Evolutionary conservation across 1,284 basidiomycete genomes (phyloP).

Genomic region (Pseudozyma hubeiensis): DNA sequence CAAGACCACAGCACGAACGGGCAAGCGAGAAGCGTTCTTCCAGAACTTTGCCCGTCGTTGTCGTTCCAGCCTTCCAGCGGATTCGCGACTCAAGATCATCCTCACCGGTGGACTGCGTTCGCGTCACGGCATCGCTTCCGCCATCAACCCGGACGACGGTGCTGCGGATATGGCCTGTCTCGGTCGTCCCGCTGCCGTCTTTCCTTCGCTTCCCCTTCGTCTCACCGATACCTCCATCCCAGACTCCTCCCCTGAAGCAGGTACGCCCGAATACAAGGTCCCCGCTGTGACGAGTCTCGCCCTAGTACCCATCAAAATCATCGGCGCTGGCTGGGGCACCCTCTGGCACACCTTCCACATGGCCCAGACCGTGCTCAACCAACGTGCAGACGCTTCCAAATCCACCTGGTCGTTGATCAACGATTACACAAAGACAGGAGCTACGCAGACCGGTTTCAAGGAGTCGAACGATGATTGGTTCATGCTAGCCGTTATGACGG

Average conservation of each 20-base stretch:
- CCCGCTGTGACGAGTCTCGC: slow-evolving; percentile 52
- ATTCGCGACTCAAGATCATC: slow-evolving; percentile 73
- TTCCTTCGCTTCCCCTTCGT: slow-evolving; percentile 75
- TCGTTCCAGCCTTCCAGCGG: slow-evolving; percentile 48
- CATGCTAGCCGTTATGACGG: slow-evolving; percentile 28
- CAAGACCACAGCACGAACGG: slow-evolving; percentile 39
- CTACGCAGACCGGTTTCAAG: slow-evolving; percentile 37
- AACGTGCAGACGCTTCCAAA: slow-evolving; percentile 10
- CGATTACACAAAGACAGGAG: slow-evolving; percentile 30
- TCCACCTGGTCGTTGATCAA: slow-evolving; percentile 23
- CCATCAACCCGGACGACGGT: slow-evolving; percentile 59
- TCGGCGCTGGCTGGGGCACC: slow-evolving; percentile 65
- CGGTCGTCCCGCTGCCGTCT: slow-evolving; percentile 77
- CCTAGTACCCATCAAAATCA: slow-evolving; percentile 61
- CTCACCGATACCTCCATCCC: slow-evolving; percentile 53
- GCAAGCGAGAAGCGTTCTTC: slow-evolving; percentile 72
- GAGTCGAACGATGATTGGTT: slow-evolving; percentile 36
- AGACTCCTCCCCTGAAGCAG: slow-evolving; percentile 36
- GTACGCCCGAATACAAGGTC: slow-evolving; percentile 56
- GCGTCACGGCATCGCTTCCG: slow-evolving; percentile 74
- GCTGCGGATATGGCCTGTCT: slow-evolving; percentile 78
- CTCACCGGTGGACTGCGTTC: slow-evolving; percentile 84
- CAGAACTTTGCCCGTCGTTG: slow-evolving; percentile 70
- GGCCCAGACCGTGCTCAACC: slow-evolving; percentile 38
- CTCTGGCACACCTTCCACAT: slow-evolving; percentile 49